phyloP scores from a whole-genome alignment of 768 basidiomycete genomes.

The Saitozyma podzolica region DNA sequence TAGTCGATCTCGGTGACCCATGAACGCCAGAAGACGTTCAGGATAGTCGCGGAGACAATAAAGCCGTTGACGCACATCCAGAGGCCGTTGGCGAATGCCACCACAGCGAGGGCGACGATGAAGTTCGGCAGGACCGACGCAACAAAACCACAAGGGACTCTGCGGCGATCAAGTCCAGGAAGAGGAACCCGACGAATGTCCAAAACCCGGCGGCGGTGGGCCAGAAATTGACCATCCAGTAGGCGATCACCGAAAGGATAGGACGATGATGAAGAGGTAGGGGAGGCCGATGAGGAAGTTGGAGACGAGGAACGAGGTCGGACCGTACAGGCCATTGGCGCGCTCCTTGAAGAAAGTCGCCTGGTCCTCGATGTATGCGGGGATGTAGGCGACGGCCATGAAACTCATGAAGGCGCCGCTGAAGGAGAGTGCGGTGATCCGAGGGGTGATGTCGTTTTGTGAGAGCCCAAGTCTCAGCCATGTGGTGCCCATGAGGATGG shows the following conservation, averaged over 20 bases:
- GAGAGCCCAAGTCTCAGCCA: conserved; percentile 4
- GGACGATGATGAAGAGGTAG: conserved; percentile 11
- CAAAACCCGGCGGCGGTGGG: conserved; percentile 6
- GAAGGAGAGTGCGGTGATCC: conserved; percentile 9
- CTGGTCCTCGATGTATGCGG: conserved; percentile 12
- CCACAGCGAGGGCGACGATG: conserved; percentile 6
- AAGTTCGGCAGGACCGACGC: conserved; percentile 12
- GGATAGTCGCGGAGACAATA: conserved; percentile 4
- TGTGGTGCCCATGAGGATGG: conserved; percentile 9
- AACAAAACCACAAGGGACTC: conserved; percentile 10
- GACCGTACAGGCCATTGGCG: conserved; percentile 11
- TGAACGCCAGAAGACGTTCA: conserved; percentile 7
- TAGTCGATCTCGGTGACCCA: conserved; percentile 10
- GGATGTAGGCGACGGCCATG: conserved; percentile 13
- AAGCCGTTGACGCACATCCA: conserved; percentile 12
- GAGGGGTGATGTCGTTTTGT: conserved; percentile 5
- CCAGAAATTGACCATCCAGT: conserved; percentile 6
- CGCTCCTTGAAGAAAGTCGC: conserved; percentile 12
- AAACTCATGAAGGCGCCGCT: conserved; percentile 9
- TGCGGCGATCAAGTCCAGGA: conserved; percentile 7
- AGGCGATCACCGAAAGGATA: conserved; percentile 9
- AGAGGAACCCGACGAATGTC: conserved; percentile 9
- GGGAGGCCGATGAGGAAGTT: too few relatives aligned
- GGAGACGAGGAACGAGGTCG: conserved; percentile 6
- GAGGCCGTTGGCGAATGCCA: conserved; percentile 11